Conservation (phyloP, 1,139 yeast species). For the Yamadazyma triangularis region DNA sequence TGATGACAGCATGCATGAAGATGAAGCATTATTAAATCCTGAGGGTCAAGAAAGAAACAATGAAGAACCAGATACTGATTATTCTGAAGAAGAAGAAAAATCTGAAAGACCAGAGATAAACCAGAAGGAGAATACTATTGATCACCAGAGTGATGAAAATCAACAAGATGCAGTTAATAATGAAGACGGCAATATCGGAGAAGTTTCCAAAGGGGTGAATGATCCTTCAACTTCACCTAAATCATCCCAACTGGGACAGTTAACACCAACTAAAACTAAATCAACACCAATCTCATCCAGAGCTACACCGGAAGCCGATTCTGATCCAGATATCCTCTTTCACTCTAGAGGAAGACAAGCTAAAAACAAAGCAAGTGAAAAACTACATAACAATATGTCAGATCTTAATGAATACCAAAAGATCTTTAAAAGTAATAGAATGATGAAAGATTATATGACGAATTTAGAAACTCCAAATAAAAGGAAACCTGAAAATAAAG, state of each 20-base stretch:
- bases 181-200: too few relatives aligned
- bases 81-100: slow-evolving; percentile 7
- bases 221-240: too few relatives aligned
- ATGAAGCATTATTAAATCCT: slow-evolving; percentile 10
- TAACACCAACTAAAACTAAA: neutral
- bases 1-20: slow-evolving; percentile 36
- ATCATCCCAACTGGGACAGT: neutral
- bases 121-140: too few relatives aligned
- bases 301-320: slow-evolving; percentile 3
- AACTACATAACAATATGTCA: slow-evolving; percentile 65
- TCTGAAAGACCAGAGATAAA: too few relatives aligned
- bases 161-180: too few relatives aligned
- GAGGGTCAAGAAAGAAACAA: too few relatives aligned
- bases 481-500: slow-evolving; percentile 4
- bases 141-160: too few relatives aligned
- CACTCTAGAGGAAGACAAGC: slow-evolving; percentile 52
- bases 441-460: slow-evolving; percentile 34
- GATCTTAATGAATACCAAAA: slow-evolving; percentile 60
- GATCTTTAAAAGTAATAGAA: slow-evolving; percentile 33
- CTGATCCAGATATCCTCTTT: too few relatives aligned
- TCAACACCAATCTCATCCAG: neutral
- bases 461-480: slow-evolving; percentile 20
- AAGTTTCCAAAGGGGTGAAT: too few relatives aligned
- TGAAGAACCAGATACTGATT: slow-evolving; percentile 9
- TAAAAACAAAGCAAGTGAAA: slow-evolving; percentile 59